Base-by-base conservation (phyloP, 345 rosid species). In the Ceriops zippeliana region DNA sequence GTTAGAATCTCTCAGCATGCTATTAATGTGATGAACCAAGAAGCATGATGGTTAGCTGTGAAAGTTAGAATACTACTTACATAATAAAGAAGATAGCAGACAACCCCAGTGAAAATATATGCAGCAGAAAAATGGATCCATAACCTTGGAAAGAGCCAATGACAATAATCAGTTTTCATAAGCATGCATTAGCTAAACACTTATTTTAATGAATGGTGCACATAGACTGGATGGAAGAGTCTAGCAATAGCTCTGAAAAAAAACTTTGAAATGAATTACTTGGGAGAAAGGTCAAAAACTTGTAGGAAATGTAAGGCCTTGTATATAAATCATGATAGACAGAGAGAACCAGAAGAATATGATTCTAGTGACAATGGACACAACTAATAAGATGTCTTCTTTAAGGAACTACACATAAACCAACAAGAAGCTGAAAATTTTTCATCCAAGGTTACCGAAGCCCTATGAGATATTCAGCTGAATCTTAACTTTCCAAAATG, bases 81-180 rank as follows among this genome's bases (percentile, higher is more conserved):
- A 66, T 15, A 49, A 77, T 86, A 88, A 61, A 93, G 96, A 73
- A 93, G 88, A 81, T 77, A 87, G 91, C 98, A 90, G 72, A 93
- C 97, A 81, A 84, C 80, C 46, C 83, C 92, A 0, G 98, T 87
- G 81, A 93, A 87, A 72, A 88, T 62, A 82, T 93, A 93, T 67
- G 85, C 87, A 52, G 98, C 96, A 67, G 83, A 86, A 77, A 93
- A 93, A 88, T 90, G 98, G 75, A 89, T 64, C 98, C 97, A 93
- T 72, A 93, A 72, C 98, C 98, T 93, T 84, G 78, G 83, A 67
- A 72, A 73, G 61, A 67, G 64, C 42, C 69, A 75, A 82, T 58
- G 62, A 49, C 61, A 69, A 65, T 47, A 60, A 61, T 84, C 75
- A 80, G 81, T 58, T 47, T 64, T 58, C 69, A 42, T 60, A 21